Base-by-base conservation (phyloP, 148 eudicot species). In the Rhododendron mucronatum region DNA sequence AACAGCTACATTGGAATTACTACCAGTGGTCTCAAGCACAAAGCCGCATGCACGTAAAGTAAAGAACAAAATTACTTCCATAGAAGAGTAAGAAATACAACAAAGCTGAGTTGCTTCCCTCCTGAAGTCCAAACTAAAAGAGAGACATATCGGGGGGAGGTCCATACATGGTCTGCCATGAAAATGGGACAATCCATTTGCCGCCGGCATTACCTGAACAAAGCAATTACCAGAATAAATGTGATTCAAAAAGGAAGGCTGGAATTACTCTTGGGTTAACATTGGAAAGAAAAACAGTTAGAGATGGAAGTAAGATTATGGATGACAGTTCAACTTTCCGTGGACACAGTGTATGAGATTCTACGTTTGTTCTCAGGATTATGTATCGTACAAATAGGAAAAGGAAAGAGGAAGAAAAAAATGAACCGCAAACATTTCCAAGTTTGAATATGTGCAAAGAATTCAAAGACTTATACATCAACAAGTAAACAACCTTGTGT, bases 131-230 rank as follows among this genome's bases (percentile, higher is more conserved):
- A 37, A 44, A 78, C 84, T 93, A 97, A 86, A 97, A 97, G 80
- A 97, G 89, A 57, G 93, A 89, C 93, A 93, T 81, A 86, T 97
- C 99, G 44, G 98, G 96, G 67, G 99, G 99, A 1, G 99, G 98
- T 86, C 99, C 99, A 78, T 97, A 97, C 45, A 97, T 94, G 77
- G 95, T 95, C 91, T 92, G 92, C 99, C 99, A 97, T 85, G 99
- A 97, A 88, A 92, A 92, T 39, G 99, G 99, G 83, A 92, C 88
- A 82, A 89, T 85, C 99, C 99, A 97, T 83, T 90, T 96, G 73
- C 88, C 90, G 50, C 89, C 93, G 87, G 86, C 97, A 85, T 88
- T 87, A 21, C 92, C 97, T 96, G 95, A 10, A 84, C 73, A 80
- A 75, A 67, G 37, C 45, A 57, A 84, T 51, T 55, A 51, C 48